Evolutionary conservation across 805 yeast genomes (phyloP).

Genomic region (Diddensiella caesifluorescens): DNA sequence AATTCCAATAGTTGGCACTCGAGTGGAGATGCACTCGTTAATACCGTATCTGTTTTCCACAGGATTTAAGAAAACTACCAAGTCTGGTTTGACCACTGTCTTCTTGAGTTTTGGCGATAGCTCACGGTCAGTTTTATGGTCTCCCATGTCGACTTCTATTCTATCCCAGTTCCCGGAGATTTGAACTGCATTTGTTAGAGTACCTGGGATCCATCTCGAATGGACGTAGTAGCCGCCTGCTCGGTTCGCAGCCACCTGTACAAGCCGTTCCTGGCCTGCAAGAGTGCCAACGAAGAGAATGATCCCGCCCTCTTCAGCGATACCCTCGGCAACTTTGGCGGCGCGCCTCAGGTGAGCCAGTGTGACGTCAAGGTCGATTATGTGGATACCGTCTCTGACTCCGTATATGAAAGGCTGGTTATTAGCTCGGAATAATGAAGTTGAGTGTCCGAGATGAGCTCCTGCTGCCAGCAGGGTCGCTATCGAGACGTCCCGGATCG

Average conservation of each 20-base stretch:
- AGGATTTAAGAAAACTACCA: constrained; percentile 82
- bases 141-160: constrained; percentile 71
- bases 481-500: constrained; percentile 54
- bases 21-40: constrained; percentile 70
- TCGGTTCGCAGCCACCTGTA: constrained; percentile 74
- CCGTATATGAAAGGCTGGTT: constrained; percentile 88
- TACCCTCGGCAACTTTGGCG: constrained; percentile 74
- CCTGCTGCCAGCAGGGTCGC: constrained; percentile 82
- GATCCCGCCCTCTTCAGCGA: constrained; percentile 79
- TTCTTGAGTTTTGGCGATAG: constrained; percentile 44
- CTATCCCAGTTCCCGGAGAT: constrained; percentile 55
- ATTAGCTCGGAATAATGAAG: constrained; percentile 57
- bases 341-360: constrained; percentile 71
- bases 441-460: constrained; percentile 92
- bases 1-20: constrained; percentile 90
- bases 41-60: constrained; percentile 76
- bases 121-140: constrained; percentile 56
- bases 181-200: constrained; percentile 77
- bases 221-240: constrained; percentile 76
- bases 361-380: constrained; percentile 87
- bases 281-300: constrained; percentile 81
- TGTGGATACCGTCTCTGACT: constrained; percentile 81
- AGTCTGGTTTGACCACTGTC: constrained; percentile 74
- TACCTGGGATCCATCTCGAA: constrained; percentile 91
- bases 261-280: constrained; percentile 66